phyloP scores from a whole-genome alignment of 2,329 filamentous ascomycete genomes.

The Arachnomyces sp. region DNA sequence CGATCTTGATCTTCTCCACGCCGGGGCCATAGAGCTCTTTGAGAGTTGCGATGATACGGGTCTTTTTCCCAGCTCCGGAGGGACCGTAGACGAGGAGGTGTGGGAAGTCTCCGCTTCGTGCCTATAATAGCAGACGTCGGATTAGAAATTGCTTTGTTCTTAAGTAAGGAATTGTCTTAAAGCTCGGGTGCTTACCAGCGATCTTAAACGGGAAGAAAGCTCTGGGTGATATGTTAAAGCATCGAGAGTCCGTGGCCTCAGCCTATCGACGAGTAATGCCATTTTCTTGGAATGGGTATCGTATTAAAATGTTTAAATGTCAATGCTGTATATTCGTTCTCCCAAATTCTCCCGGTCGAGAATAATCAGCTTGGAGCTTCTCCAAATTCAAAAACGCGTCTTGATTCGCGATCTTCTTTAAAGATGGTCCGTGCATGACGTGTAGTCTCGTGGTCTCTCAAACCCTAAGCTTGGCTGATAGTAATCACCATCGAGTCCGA shows the following conservation, averaged over 20 bases:
- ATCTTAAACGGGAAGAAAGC: conserved; percentile 76
- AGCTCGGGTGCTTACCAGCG: conserved; percentile 56
- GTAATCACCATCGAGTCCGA: too few species aligned
- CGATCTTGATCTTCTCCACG: conserved; percentile 99
- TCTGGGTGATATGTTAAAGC: conserved; percentile 78
- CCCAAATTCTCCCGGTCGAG: too few species aligned
- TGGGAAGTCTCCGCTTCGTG: conserved; percentile 93
- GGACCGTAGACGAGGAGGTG: conserved; percentile 96
- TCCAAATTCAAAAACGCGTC: conserved; percentile 23
- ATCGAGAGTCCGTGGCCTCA: conserved; percentile 46
- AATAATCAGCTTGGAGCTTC: not conserved
- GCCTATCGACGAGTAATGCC: conserved; percentile 59
- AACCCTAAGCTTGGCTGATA: not conserved
- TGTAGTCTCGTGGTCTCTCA: not conserved
- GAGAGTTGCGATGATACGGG: conserved; percentile 86
- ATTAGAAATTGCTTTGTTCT: conserved; percentile 3
- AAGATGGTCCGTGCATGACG: conserved; percentile 26
- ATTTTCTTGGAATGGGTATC: conserved; percentile 34
- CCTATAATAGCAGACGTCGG: conserved; percentile 44
- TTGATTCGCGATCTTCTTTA: conserved; percentile 31
- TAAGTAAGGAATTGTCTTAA: conserved; percentile 7
- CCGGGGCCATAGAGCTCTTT: conserved; percentile 93
- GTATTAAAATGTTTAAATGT: not conserved
- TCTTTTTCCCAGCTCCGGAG: conserved; percentile 96
- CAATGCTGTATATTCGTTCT: too few species aligned